These are phyloP conservation scores for Pisolithus orientalis DNA, from an alignment of 768 basidiomycete species.

Conservation along the genomic window DNA sequence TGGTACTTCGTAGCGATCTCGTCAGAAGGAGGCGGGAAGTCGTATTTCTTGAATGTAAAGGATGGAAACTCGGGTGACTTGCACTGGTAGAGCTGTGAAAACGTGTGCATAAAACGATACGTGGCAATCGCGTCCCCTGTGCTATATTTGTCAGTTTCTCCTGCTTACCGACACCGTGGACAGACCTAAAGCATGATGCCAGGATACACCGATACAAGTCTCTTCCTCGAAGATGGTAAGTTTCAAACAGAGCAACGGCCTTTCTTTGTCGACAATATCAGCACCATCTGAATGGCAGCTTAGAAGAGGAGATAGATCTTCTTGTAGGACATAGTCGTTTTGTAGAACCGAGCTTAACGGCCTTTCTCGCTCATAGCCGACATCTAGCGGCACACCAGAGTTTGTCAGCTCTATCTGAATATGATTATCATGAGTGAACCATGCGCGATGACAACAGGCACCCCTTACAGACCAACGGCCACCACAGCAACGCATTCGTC, in stretches of 20 bases:
- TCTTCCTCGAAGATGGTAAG: constrained; percentile 7
- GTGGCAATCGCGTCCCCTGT: constrained; percentile 20
- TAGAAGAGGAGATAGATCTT: constrained; percentile 2
- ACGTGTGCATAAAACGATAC: constrained; percentile 17
- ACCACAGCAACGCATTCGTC: background rate
- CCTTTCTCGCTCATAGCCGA: background rate
- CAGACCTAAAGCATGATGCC: constrained; percentile 23
- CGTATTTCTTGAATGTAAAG: constrained; percentile 12
- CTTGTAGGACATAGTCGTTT: constrained; percentile 6
- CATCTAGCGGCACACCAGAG: background rate
- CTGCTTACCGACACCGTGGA: background rate
- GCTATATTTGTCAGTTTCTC: background rate
- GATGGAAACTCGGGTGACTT: background rate
- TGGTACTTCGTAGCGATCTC: background rate
- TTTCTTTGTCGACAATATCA: background rate
- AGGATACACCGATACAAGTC: constrained; percentile 20
- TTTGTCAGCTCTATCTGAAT: background rate
- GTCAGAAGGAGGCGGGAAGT: background rate
- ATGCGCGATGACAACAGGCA: background rate
- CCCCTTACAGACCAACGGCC: background rate
- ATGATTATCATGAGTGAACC: background rate
- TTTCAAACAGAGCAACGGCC: constrained; percentile 10
- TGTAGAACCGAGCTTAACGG: background rate
- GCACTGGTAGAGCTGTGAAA: constrained; percentile 17
- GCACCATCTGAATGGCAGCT: background rate